These are phyloP conservation scores for Trifolium fragiferum DNA, from an alignment of 306 rosid genomes.

Conservation along the genomic window DNA sequence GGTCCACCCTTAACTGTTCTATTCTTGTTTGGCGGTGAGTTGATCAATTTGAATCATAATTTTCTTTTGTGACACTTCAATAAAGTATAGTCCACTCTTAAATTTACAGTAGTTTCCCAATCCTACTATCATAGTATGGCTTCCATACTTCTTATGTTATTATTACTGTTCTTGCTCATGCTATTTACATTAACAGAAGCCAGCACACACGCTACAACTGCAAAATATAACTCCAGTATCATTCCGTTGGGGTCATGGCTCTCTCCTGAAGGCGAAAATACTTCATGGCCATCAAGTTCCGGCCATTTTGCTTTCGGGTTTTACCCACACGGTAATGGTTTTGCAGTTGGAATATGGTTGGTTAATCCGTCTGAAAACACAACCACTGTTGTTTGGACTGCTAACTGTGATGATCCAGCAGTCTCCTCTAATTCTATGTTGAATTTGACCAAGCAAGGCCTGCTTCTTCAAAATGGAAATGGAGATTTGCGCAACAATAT, in stretches of 20 bases:
- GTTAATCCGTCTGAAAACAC: background rate
- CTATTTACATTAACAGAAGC: too few relatives aligned
- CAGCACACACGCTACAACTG: background rate
- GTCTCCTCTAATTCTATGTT: conserved; percentile 12
- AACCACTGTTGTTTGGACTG: conserved; percentile 47
- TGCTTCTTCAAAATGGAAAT: background rate
- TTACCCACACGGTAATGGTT: conserved; percentile 38
- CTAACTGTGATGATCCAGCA: conserved; percentile 26
- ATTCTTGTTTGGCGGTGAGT: too few relatives aligned
- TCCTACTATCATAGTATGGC: background rate
- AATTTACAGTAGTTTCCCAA: background rate
- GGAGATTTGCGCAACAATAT: background rate
- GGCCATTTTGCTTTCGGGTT: conserved; percentile 53
- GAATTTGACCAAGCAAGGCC: conserved; percentile 30
- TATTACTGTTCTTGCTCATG: background rate
- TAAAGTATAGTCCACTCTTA: background rate
- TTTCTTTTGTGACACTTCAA: background rate
- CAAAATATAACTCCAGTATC: background rate
- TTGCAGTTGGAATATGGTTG: conserved; percentile 47
- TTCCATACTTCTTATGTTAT: background rate
- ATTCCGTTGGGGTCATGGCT: background rate
- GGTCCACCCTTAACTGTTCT: background rate
- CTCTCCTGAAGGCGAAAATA: background rate
- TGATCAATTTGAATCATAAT: too few relatives aligned
- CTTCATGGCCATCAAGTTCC: conserved; percentile 44